Conservation (phyloP, 106 monocot species). For the Chionographis japonica region DNA sequence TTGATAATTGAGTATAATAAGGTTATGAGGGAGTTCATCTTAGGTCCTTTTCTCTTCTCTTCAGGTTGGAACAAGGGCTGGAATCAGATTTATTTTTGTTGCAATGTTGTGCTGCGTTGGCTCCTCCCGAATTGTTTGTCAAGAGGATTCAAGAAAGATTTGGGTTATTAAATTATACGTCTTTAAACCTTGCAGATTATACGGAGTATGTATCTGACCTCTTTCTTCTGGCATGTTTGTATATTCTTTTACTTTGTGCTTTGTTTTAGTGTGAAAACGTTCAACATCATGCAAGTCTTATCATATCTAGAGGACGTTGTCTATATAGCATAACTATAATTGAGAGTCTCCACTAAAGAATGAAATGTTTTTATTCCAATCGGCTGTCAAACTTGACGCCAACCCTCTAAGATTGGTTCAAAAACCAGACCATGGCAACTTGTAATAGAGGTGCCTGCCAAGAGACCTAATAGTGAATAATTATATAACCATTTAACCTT, state of each 20-base stretch:
- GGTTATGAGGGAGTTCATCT: background rate
- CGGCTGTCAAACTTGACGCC: too few relatives aligned
- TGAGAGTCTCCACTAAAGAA: too few relatives aligned
- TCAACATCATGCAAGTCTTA: too few relatives aligned
- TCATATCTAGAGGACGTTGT: too few relatives aligned
- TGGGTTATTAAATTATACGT: conserved; percentile 65
- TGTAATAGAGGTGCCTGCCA: too few relatives aligned
- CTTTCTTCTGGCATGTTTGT: background rate
- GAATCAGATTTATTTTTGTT: conserved; percentile 90
- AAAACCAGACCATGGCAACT: too few relatives aligned
- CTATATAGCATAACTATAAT: too few relatives aligned
- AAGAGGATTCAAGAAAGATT: conserved; percentile 85
- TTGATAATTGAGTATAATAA: background rate
- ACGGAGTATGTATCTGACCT: conserved; percentile 64
- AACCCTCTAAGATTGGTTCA: too few relatives aligned
- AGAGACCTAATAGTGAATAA: too few relatives aligned
- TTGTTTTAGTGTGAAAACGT: too few relatives aligned
- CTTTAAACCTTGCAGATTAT: conserved; percentile 46
- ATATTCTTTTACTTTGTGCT: conserved; percentile 2
- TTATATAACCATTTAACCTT: too few relatives aligned
- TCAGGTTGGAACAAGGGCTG: conserved; percentile 70
- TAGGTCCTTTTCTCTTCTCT: conserved; percentile 12
- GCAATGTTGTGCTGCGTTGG: conserved; percentile 95
- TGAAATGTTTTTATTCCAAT: too few relatives aligned
- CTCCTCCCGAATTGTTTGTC: conserved; percentile 88